Evolutionary conservation across 306 rosid species (phyloP).

Genomic region (Senna tora): DNA sequence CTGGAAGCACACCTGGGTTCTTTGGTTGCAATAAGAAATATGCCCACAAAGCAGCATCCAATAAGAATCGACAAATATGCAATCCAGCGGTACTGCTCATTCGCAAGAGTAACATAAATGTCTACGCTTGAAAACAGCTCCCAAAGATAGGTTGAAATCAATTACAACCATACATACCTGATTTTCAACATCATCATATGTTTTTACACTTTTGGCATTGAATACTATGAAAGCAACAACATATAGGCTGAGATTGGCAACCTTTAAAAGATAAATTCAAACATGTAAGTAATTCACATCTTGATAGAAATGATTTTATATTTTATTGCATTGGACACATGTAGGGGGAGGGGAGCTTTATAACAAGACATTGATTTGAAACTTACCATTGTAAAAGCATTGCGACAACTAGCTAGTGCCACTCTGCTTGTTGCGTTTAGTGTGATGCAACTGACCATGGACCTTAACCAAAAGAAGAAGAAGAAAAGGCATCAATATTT

Average conservation of each 20-base stretch:
- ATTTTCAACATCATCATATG: conserved; percentile 59
- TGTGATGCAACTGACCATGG: conserved; percentile 94
- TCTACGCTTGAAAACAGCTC: conserved; percentile 25
- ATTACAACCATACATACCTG: conserved; percentile 55
- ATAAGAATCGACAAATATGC: conserved; percentile 85
- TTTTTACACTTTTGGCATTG: conserved; percentile 48
- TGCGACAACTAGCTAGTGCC: conserved; percentile 91
- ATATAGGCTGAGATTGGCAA: conserved; percentile 88
- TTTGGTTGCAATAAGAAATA: conserved; percentile 74
- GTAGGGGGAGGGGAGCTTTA: neutral
- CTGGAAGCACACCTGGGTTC: conserved; percentile 79
- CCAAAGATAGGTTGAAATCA: conserved; percentile 30
- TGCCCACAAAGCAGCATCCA: conserved; percentile 86
- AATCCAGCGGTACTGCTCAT: conserved; percentile 89
- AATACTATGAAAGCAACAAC: conserved; percentile 76
- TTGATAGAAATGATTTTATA: neutral
- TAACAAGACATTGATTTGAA: conserved; percentile 30
- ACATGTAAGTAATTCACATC: conserved; percentile 23
- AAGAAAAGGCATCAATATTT: conserved; percentile 9
- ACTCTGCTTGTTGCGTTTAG: conserved; percentile 90
- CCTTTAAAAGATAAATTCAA: conserved; percentile 49
- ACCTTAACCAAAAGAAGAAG: conserved; percentile 61
- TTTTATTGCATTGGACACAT: conserved; percentile 13
- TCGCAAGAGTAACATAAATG: conserved; percentile 29
- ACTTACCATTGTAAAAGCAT: conserved; percentile 89